Conservation (phyloP, 208 protist genomes). For the Lotmaria passim region DNA sequence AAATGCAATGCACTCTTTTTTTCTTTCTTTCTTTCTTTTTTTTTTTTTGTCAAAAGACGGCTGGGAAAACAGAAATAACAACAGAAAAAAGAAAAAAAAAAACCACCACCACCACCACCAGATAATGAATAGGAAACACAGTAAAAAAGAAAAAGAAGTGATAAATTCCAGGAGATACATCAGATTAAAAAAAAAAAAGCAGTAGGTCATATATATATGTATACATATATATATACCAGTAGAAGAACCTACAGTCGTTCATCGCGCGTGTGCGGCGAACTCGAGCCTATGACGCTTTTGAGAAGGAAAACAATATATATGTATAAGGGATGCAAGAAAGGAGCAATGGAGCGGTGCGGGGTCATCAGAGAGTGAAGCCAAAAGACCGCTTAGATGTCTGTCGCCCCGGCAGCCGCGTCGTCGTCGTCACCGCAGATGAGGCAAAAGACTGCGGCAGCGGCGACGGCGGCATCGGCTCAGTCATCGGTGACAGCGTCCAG, state of each 20-base stretch:
- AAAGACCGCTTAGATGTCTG: background rate
- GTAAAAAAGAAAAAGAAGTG: too few relatives aligned
- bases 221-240: too few relatives aligned
- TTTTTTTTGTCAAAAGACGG: background rate
- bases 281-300: too few relatives aligned
- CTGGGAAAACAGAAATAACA: background rate
- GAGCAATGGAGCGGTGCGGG: background rate
- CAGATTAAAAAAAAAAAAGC: too few relatives aligned
- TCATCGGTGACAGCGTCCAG: conserved; percentile 9
- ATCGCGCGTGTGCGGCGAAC: too few relatives aligned
- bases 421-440: too few relatives aligned
- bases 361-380: background rate
- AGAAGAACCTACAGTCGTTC: too few relatives aligned
- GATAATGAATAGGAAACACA: background rate
- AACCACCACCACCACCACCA: too few relatives aligned
- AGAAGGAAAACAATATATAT: too few relatives aligned
- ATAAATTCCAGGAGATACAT: too few relatives aligned
- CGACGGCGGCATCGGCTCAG: background rate
- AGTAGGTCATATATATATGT: too few relatives aligned
- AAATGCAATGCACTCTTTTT: background rate
- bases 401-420: conserved; percentile 8
- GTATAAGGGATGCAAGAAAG: background rate
- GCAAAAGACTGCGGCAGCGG: background rate
- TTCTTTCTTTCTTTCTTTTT: too few relatives aligned
- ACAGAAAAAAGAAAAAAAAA: background rate